Conservation (phyloP, 345 rosid genomes). For the Linum usitatissimum region DNA sequence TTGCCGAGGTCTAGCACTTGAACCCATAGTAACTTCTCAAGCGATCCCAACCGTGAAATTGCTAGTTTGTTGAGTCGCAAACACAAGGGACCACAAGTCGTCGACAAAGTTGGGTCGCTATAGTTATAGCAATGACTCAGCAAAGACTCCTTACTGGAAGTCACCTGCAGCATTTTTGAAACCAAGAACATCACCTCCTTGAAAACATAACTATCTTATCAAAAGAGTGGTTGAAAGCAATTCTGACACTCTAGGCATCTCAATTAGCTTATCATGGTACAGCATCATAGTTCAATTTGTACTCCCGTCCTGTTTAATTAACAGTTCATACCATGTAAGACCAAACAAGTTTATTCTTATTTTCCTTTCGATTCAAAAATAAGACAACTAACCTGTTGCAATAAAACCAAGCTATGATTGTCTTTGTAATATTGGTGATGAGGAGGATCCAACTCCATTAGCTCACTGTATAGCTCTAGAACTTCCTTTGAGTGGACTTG, state of each 20-base stretch:
- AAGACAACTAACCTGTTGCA: constrained; percentile 40
- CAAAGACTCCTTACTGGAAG: constrained; percentile 41
- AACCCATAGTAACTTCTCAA: constrained; percentile 73
- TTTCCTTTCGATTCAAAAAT: neutral
- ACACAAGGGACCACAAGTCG: constrained; percentile 26
- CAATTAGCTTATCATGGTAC: too few relatives aligned
- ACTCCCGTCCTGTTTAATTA: too few relatives aligned
- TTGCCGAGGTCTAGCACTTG: constrained; percentile 83
- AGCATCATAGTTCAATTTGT: too few relatives aligned
- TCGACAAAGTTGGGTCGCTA: constrained; percentile 20
- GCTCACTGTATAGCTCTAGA: constrained; percentile 48
- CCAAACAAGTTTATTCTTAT: neutral
- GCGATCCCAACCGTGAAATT: constrained; percentile 53
- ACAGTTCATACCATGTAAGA: too few relatives aligned
- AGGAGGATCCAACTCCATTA: constrained; percentile 57
- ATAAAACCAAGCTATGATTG: constrained; percentile 49
- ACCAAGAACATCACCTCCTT: neutral
- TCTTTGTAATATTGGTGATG: constrained; percentile 74
- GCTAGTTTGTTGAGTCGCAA: constrained; percentile 66
- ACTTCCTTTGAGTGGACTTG: constrained; percentile 46
- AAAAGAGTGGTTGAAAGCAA: neutral
- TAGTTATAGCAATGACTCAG: constrained; percentile 39
- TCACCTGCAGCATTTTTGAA: constrained; percentile 44
- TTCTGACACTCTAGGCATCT: too few relatives aligned
- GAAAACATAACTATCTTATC: neutral